Evolutionary conservation across 345 rosid genomes (phyloP), one percentile per base, ranked within the genome.

Genomic region (Arabidopsis suecica): DNA sequence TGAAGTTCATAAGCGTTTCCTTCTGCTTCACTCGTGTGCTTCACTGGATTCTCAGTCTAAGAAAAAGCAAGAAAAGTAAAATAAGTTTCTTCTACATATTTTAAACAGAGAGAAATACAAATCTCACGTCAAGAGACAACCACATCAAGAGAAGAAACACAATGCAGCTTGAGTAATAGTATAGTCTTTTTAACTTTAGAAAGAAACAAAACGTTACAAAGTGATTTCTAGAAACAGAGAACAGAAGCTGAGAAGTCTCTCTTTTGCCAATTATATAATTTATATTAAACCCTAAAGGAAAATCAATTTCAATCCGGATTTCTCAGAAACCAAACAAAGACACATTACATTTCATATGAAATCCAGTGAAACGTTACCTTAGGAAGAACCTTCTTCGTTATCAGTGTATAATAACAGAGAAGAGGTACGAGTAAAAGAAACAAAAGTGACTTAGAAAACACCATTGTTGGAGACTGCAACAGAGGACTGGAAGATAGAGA

Each of bases 401-500:
- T 9, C 48, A 33, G 32, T 9, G n/a, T 54, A 28, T 5, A 3
- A 53, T 25, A 38, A 36, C 1, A 72, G 12, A 60, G 58, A 61
- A 48, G 68, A 37, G 20, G 5, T 56, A 70, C 28, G 65, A 77
- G 75, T 23, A 70, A 9, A 22, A 70, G 45, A 77, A 77, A 47
- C 25, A 56, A 25, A 45, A 55, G 65, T 77, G 8, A n/a, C 66
- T 47, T 77, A 47, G 75, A 54, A 63, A 30, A 61, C 71, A 53
- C 71, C 80, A 77, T 77, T 51, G 54, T 61, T 47, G 75, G 80
- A 77, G 76, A 62, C 65, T 69, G 69, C 63, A 51, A 53, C 63
- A 76, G 49, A 67, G 45, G 51, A 37, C 57, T 59, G 38, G 50
- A n/a, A 33, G 67, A 49, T 59, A 61, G 23, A 73, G 70, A 13